phyloP scores from a whole-genome alignment of 768 basidiomycete species.

The Lactifluus hygrophoroides region DNA sequence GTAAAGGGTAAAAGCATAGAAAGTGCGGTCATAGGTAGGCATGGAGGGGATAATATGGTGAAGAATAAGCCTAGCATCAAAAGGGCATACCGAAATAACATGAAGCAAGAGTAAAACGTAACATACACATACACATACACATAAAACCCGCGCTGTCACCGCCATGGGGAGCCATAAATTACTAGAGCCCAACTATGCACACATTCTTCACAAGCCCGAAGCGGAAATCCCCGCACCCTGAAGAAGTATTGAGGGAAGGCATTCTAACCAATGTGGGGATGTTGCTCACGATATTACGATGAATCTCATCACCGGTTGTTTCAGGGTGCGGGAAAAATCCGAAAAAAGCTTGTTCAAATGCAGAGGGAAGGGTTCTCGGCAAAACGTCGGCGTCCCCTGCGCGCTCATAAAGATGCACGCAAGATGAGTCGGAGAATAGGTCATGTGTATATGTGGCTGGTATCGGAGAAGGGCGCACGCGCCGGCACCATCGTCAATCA shows the following conservation, averaged over 20 bases:
- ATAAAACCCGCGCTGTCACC: background rate
- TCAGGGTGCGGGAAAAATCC: background rate
- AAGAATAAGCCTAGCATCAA: background rate
- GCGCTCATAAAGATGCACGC: background rate
- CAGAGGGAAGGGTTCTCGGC: background rate
- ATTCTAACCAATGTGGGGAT: background rate
- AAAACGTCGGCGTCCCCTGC: background rate
- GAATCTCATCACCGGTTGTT: background rate
- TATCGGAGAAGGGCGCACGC: background rate
- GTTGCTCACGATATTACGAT: background rate
- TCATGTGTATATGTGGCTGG: slow-evolving; percentile 12
- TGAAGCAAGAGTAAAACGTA: background rate
- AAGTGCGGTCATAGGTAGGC: background rate
- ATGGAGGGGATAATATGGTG: background rate
- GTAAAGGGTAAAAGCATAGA: background rate
- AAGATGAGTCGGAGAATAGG: slow-evolving; percentile 3
- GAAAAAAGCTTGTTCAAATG: background rate
- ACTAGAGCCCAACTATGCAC: background rate
- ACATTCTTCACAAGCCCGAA: background rate
- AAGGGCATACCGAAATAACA: background rate
- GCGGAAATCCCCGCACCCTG: background rate
- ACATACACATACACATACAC: background rate
- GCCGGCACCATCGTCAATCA: slow-evolving; percentile 2
- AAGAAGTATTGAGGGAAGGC: background rate
- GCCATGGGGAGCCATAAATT: slow-evolving; percentile 6